A percentile compares a stretch with the other conserved stretches of the same genome.
phyloP scores from a whole-genome alignment of 345 rosid species.

The Schrenkiella parvula region DNA sequence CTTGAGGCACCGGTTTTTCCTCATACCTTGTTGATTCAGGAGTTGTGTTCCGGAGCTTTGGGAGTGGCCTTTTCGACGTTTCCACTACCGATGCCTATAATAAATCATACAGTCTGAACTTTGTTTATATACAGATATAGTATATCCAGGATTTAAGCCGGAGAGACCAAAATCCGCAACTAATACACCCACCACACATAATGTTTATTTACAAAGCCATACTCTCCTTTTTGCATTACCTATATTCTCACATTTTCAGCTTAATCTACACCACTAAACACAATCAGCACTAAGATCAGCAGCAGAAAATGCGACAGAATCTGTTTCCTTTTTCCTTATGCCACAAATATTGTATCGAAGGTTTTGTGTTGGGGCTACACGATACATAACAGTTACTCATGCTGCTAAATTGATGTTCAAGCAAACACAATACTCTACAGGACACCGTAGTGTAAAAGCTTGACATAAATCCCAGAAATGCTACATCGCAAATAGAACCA shows the following conservation, averaged over 20 bases:
- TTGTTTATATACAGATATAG: neutral
- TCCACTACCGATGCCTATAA: conserved; percentile 65
- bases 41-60: conserved; percentile 71
- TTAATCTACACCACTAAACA: neutral
- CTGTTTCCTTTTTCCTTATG: neutral
- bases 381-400: neutral
- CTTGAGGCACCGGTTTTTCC: conserved; percentile 57
- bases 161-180: neutral
- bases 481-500: neutral
- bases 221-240: neutral
- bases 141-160: neutral
- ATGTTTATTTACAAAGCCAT: neutral
- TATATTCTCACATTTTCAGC: neutral
- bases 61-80: conserved; percentile 67
- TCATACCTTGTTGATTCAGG: conserved; percentile 58
- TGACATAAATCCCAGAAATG: neutral
- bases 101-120: neutral
- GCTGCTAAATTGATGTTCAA: neutral
- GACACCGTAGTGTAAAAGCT: neutral
- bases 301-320: neutral
- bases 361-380: neutral
- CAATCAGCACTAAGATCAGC: neutral
- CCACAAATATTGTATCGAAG: neutral
- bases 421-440: neutral
- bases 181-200: neutral